A percentile compares a stretch with the other conserved stretches of the same genome.
Evolutionary conservation across 805 yeast genomes (phyloP).

Genomic region (Kodamaea jinghongensis): DNA sequence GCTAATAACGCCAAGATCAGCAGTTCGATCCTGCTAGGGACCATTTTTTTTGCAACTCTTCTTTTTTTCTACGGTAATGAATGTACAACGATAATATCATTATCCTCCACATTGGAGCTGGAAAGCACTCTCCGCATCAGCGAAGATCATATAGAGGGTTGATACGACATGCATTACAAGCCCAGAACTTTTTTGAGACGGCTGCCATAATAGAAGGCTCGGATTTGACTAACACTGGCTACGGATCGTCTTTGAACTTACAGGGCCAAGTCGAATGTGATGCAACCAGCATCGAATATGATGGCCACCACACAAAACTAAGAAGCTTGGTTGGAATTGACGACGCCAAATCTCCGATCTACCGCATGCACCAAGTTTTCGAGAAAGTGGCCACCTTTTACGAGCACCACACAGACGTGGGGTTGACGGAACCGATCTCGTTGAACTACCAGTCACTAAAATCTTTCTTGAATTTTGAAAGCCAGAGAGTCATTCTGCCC

Average conservation of each 20-base stretch:
- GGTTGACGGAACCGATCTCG: conserved; percentile 30
- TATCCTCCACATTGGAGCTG: conserved; percentile 54
- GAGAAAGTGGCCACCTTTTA: conserved; percentile 18
- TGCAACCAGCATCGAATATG: conserved; percentile 30
- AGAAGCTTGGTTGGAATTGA: conserved; percentile 11
- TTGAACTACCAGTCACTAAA: conserved; percentile 6
- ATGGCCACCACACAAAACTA: conserved; percentile 4
- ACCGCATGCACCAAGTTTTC: conserved; percentile 22
- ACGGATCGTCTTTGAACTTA: conserved; percentile 43
- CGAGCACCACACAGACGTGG: conserved; percentile 8
- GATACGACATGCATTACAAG: conserved; percentile 24
- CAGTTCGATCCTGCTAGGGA: conserved; percentile 45
- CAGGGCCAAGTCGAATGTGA: conserved; percentile 46
- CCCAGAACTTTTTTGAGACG: conserved; percentile 12
- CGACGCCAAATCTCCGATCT: conserved; percentile 26
- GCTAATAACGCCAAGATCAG: conserved; percentile 53
- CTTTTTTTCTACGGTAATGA: not conserved
- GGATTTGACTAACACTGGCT: conserved; percentile 48
- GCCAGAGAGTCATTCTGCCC: conserved; percentile 12
- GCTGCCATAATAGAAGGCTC: conserved; percentile 34
- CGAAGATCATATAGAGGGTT: conserved; percentile 24
- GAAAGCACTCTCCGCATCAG: conserved; percentile 33
- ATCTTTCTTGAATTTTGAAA: not conserved
- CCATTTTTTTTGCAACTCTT: conserved; percentile 9
- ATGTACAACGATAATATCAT: not conserved